Conservation (phyloP, 768 basidiomycete genomes). For the Grammothele lineata region DNA sequence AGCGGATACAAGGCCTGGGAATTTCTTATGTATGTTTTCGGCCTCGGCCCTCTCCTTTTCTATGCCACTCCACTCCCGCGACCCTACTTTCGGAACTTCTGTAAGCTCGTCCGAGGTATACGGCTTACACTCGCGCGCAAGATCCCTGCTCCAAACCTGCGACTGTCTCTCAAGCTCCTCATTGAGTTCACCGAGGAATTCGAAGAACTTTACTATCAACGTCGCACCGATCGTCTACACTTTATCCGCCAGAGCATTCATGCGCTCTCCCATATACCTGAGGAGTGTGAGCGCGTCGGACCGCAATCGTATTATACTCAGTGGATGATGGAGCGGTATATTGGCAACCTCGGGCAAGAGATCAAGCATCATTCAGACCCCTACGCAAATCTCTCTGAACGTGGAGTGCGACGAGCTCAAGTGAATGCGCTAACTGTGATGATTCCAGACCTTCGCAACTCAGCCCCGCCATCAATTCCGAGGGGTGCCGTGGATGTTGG, state of each 20-base stretch:
- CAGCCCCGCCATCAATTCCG: not conserved
- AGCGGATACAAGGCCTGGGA: slow-evolving; percentile 30
- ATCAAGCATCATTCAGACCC: slow-evolving; percentile 23
- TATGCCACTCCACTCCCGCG: slow-evolving; percentile 8
- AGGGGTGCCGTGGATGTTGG: slow-evolving; percentile 15
- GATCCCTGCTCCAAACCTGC: slow-evolving; percentile 12
- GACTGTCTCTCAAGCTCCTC: slow-evolving; percentile 21
- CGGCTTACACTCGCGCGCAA: slow-evolving; percentile 16
- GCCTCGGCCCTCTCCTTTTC: slow-evolving; percentile 23
- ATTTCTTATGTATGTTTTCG: slow-evolving; percentile 20
- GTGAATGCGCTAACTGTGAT: not conserved
- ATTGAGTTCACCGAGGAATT: slow-evolving; percentile 29
- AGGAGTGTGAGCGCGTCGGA: slow-evolving; percentile 21
- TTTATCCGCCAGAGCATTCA: slow-evolving; percentile 31
- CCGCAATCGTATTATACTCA: slow-evolving; percentile 12
- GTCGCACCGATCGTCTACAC: slow-evolving; percentile 24
- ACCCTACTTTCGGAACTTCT: slow-evolving; percentile 23
- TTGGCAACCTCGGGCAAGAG: slow-evolving; percentile 24
- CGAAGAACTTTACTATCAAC: slow-evolving; percentile 32
- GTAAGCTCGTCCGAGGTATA: slow-evolving; percentile 22
- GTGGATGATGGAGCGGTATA: slow-evolving; percentile 22
- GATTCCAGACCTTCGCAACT: not conserved
- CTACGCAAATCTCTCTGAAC: slow-evolving; percentile 23
- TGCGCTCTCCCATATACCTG: slow-evolving; percentile 25
- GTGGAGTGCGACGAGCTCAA: slow-evolving; percentile 19